A percentile compares a stretch with the other conserved stretches of the same genome.
phyloP scores from a whole-genome alignment of 805 yeast species.

The Candida nanaspora region DNA sequence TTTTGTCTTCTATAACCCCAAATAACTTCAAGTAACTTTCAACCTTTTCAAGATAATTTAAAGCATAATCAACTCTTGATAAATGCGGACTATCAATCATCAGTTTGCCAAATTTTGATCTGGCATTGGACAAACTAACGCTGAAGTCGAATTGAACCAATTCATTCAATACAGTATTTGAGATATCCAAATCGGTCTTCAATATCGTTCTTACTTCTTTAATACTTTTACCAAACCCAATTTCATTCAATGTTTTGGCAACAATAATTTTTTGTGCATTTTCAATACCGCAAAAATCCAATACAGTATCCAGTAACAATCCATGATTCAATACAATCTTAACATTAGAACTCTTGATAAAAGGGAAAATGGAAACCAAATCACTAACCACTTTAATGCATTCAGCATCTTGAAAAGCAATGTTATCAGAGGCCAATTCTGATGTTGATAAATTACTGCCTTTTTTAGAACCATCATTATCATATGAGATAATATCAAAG shows the following conservation, averaged over 20 bases:
- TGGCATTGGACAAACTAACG: constrained; percentile 59
- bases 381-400: constrained; percentile 78
- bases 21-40: constrained; percentile 45
- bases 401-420: constrained; percentile 76
- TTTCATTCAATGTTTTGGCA: constrained; percentile 64
- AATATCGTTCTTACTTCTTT: constrained; percentile 45
- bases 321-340: constrained; percentile 70
- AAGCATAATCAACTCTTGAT: constrained; percentile 51
- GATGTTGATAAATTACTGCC: background rate
- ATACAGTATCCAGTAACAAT: constrained; percentile 66
- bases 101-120: constrained; percentile 52
- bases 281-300: constrained; percentile 77
- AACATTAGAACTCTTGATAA: constrained; percentile 50
- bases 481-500: constrained; percentile 63
- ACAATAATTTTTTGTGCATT: constrained; percentile 67
- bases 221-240: constrained; percentile 61
- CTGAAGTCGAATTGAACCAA: constrained; percentile 74
- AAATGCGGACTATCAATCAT: constrained; percentile 70
- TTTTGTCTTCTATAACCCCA: constrained; percentile 35
- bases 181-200: constrained; percentile 61
- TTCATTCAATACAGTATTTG: constrained; percentile 78
- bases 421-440: constrained; percentile 24
- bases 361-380: constrained; percentile 57
- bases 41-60: constrained; percentile 57
- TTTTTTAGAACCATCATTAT: constrained; percentile 18